A percentile compares a stretch with the other conserved stretches of the same genome.
Evolutionary conservation across 345 rosid genomes (phyloP).

Genomic region (Leavenworthia alabamica): DNA sequence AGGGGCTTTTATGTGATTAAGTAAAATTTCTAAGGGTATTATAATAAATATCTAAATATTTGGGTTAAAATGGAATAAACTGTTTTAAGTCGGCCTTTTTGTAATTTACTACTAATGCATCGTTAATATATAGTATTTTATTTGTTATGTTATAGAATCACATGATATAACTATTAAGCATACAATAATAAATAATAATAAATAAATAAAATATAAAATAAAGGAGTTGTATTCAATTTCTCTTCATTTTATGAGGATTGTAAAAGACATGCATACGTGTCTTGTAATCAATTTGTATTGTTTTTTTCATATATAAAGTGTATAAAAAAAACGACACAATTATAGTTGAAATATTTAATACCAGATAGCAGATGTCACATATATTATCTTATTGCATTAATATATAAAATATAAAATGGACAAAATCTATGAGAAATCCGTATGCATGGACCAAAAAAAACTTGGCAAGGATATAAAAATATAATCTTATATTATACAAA

Average conservation of each 20-base stretch:
- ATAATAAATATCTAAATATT: neutral
- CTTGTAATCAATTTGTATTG: neutral
- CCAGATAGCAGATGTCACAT: neutral
- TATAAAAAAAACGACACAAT: neutral
- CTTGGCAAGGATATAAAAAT: neutral
- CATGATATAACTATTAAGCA: neutral
- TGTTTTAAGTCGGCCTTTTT: neutral
- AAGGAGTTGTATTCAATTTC: conserved; percentile 2
- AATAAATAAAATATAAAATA: too few relatives aligned
- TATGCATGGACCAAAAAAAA: neutral
- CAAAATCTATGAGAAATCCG: neutral
- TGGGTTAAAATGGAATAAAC: neutral
- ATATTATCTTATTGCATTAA: neutral
- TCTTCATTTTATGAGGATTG: neutral
- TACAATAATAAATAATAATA: too few relatives aligned
- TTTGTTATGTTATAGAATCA: neutral
- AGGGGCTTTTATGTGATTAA: neutral
- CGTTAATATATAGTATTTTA: neutral
- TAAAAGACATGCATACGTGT: neutral
- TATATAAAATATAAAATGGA: neutral
- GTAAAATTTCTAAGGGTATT: neutral
- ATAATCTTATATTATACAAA: neutral
- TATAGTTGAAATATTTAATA: conserved; percentile 7
- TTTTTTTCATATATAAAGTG: neutral
- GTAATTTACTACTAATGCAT: neutral